Evolutionary conservation across 305 asterid species (phyloP).

Genomic region (Withania somnifera): DNA sequence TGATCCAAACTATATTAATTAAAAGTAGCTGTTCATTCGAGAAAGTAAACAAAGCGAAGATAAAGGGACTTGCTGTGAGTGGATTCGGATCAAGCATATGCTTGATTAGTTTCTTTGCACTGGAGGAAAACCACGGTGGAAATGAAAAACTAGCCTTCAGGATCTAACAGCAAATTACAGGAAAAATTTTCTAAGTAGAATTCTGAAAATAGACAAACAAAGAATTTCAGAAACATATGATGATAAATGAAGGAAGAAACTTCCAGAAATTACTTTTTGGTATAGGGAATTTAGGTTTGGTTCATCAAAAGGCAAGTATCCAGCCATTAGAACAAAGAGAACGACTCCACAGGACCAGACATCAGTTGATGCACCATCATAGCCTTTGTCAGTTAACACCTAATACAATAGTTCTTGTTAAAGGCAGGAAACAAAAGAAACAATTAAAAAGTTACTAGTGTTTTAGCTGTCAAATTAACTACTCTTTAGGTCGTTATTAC

Average conservation of each 20-base stretch:
- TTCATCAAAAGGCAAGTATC: constrained; percentile 72
- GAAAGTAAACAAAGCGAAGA: neutral
- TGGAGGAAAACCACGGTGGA: constrained; percentile 67
- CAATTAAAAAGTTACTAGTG: neutral
- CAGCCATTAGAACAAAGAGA: constrained; percentile 75
- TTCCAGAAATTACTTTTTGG: constrained; percentile 36
- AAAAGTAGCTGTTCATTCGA: neutral
- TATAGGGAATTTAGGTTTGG: constrained; percentile 47
- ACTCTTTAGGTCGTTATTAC: constrained; percentile 19
- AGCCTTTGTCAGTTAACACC: constrained; percentile 70
- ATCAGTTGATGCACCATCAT: constrained; percentile 72
- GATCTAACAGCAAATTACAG: constrained; percentile 27
- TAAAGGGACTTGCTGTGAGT: constrained; percentile 40
- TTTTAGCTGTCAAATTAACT: neutral
- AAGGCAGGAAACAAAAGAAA: constrained; percentile 12
- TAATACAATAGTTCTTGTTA: constrained; percentile 19
- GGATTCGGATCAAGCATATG: constrained; percentile 73
- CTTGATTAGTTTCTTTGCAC: constrained; percentile 50
- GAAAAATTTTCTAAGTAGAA: neutral
- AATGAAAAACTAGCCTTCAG: constrained; percentile 41
- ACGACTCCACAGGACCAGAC: constrained; percentile 90
- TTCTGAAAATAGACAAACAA: constrained; percentile 2
- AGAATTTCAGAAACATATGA: neutral
- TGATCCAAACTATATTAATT: too few relatives aligned
- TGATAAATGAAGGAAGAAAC: constrained; percentile 7